Conservation (phyloP, 2,329 filamentous ascomycete genomes). For the Claviceps quebecensis region DNA sequence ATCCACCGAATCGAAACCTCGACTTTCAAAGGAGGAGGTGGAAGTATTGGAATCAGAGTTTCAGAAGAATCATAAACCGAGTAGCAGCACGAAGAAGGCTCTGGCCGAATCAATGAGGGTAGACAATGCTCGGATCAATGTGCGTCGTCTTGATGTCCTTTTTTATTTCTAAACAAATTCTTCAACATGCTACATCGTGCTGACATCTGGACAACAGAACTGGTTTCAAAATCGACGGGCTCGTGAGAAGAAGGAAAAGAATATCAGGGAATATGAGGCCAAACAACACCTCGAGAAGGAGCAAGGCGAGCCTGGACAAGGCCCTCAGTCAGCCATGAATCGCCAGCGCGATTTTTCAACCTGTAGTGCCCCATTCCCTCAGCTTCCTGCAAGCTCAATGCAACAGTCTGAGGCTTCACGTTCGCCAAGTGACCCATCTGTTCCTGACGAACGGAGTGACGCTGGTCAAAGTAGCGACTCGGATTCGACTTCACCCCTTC, state of each 20-base stretch:
- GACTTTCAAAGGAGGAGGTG: slow-evolving; percentile 44
- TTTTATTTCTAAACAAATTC: neutral
- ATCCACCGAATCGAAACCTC: slow-evolving; percentile 34
- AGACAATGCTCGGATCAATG: slow-evolving; percentile 51
- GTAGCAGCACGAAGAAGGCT: slow-evolving; percentile 45
- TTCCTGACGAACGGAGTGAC: slow-evolving; percentile 12
- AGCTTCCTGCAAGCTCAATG: slow-evolving; percentile 11
- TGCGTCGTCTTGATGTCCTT: slow-evolving; percentile 19
- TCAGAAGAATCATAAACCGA: slow-evolving; percentile 50
- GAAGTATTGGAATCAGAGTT: slow-evolving; percentile 47
- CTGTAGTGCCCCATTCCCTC: slow-evolving; percentile 27
- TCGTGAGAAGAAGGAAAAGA: slow-evolving; percentile 50
- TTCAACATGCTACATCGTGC: neutral
- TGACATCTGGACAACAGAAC: slow-evolving; percentile 29
- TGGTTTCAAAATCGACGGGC: slow-evolving; percentile 57
- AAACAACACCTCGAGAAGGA: slow-evolving; percentile 24
- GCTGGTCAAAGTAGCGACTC: slow-evolving; percentile 14
- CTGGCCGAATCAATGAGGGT: slow-evolving; percentile 47
- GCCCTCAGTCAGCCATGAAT: slow-evolving; percentile 15
- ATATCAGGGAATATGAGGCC: slow-evolving; percentile 29
- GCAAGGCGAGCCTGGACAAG: slow-evolving; percentile 12
- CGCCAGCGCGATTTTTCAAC: slow-evolving; percentile 23
- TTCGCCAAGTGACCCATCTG: slow-evolving; percentile 10
- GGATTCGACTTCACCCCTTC: slow-evolving; percentile 10
- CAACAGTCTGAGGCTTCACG: slow-evolving; percentile 6